Conservation (phyloP, 345 rosid genomes). For the Salix purpurea region DNA sequence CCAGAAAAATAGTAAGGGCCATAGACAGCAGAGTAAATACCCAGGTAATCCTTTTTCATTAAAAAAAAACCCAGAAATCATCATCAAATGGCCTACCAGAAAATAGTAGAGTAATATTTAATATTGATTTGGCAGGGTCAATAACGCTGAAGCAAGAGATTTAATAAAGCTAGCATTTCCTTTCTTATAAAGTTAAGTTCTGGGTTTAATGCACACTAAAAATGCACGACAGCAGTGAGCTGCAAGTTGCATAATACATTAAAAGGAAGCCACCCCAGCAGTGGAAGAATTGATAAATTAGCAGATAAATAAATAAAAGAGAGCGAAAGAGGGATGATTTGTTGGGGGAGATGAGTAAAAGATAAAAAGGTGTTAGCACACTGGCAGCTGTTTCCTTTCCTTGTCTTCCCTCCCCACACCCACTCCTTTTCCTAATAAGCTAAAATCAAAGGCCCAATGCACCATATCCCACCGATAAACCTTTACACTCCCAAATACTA, state of each 20-base stretch:
- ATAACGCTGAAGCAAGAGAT: not conserved
- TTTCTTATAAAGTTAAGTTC: not conserved
- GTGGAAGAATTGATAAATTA: not conserved
- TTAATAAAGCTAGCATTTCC: not conserved
- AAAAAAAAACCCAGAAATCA: not conserved
- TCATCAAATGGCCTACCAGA: not conserved
- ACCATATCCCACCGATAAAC: not conserved
- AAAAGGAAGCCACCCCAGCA: not conserved
- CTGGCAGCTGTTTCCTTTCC: not conserved
- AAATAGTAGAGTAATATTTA: not conserved
- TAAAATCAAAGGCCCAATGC: not conserved
- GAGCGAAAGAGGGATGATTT: not conserved
- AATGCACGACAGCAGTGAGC: not conserved
- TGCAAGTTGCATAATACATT: not conserved
- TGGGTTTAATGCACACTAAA: not conserved
- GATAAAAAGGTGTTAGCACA: not conserved
- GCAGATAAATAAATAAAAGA: not conserved
- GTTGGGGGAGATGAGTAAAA: not conserved
- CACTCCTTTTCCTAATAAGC: not conserved
- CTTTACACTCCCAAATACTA: not conserved
- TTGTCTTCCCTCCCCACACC: not conserved
- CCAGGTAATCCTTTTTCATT: not conserved
- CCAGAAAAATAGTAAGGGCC: not conserved
- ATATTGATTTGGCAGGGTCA: not conserved
- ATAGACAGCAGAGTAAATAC: not conserved